Base-by-base conservation (phyloP, 176 grass and related monocot genomes). In the Poa pratensis region DNA sequence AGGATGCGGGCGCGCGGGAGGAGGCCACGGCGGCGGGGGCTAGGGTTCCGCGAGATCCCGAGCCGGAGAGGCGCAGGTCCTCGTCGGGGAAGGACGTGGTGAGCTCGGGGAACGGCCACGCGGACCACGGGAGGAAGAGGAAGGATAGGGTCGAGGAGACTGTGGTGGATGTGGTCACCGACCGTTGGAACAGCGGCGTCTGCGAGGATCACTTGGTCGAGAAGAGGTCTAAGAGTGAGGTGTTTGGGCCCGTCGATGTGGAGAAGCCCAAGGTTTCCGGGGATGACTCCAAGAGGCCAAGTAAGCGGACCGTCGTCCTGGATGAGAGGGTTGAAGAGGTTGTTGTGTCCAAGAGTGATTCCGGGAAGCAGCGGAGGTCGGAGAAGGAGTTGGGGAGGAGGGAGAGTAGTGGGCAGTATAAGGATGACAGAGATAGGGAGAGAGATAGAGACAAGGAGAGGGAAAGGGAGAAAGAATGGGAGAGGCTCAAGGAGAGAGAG, bases 21-120 rank as follows among this genome's bases (percentile, higher is more conserved):
- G 93, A 92, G 58, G 65, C 83, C 3, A 17, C 77, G 11, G n/a
- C n/a, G n/a, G 57, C 45, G n/a, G 84, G 45, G 27, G 88, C 75
- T 90, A 98, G 89, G 90, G 89, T 98, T 95, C 91, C 83, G 74
- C 92, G 80, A 90, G 95, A 98, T 93, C 78, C 79, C 28, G 95
- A 93, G 81, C 67, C 73, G 26, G 97, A 99, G 86, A 89, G 86
- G 76, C 88, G 90, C 46, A 89, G 86, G 70, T 92, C 90, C 17
- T 90, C 86, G 19, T 87, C 89, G 39, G 90, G 91, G 45, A 78
- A 89, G 84, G 80, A 86, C 22, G 86, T 76, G 63, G 83, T 63
- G 65, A 89, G 74, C 85, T 92, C 94, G 67, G 91, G 90, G 24
- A 85, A 95, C 87, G 74, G 46, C 42, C 76, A 78, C 62, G 55